phyloP scores from a whole-genome alignment of 495 filamentous ascomycete species.

The Massariosphaeria phaeospora region DNA sequence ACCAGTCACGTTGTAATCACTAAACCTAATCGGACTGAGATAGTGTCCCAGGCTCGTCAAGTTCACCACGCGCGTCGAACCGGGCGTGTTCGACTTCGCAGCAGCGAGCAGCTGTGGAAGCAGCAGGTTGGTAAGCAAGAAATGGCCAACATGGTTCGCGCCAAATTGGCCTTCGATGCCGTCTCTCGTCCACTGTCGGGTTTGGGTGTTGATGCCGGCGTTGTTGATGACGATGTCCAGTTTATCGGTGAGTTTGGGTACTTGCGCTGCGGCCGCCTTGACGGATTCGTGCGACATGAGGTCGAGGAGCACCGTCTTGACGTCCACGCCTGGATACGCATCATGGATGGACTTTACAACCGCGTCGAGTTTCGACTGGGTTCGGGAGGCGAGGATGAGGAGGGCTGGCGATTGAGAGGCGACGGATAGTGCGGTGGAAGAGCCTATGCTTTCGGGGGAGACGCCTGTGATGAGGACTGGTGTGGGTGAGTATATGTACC shows the following conservation, averaged over 20 bases:
- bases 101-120: conserved; percentile 8
- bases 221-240: conserved; percentile 34
- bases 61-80: conserved; percentile 26
- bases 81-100: conserved; percentile 10
- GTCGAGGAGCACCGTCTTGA: conserved; percentile 45
- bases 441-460: conserved; percentile 50
- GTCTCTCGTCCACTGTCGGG: conserved; percentile 11
- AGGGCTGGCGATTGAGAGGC: conserved; percentile 49
- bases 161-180: conserved; percentile 56
- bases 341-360: conserved; percentile 43
- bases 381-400: conserved; percentile 54
- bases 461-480: conserved; percentile 42
- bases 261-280: conserved; percentile 43
- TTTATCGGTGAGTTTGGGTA: conserved; percentile 37
- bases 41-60: conserved; percentile 26
- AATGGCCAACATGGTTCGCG: conserved; percentile 34
- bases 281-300: conserved; percentile 46
- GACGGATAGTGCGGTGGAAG: conserved; percentile 49
- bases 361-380: conserved; percentile 46
- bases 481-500: neutral
- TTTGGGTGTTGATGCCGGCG: conserved; percentile 18
- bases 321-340: conserved; percentile 37
- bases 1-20: conserved; percentile 32
- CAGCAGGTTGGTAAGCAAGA: conserved; percentile 29
- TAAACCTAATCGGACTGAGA: conserved; percentile 28